A percentile compares a stretch with the other conserved stretches of the same genome.
phyloP scores from a whole-genome alignment of 2,329 filamentous ascomycete species.

The Annulohypoxylon truncatum region DNA sequence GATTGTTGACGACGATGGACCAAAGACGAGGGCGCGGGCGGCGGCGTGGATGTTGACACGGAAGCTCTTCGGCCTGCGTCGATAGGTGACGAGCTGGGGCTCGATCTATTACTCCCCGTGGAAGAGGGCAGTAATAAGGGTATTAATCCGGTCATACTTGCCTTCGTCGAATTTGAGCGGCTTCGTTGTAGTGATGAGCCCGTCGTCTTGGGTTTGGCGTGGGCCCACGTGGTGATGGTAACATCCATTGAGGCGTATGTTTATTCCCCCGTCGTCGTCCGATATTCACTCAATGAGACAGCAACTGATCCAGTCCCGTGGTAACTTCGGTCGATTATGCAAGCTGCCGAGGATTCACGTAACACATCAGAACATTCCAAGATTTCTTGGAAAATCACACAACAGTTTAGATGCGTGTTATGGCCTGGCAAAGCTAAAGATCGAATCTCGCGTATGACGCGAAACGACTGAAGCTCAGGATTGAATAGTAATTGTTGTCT shows the following conservation, averaged over 20 bases:
- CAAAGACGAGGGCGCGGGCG: constrained; percentile 13
- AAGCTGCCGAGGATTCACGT: constrained; percentile 31
- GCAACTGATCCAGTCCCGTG: constrained; percentile 25
- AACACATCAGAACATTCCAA: constrained; percentile 23
- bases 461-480: background rate
- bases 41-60: constrained; percentile 14
- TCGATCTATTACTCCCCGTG: constrained; percentile 24
- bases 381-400: constrained; percentile 30
- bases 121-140: constrained; percentile 44
- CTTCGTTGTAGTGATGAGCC: constrained; percentile 4
- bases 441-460: constrained; percentile 29
- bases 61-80: constrained; percentile 35
- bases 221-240: constrained; percentile 13
- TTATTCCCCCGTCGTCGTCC: constrained; percentile 16
- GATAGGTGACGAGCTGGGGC: constrained; percentile 13
- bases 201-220: constrained; percentile 5
- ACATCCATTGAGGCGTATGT: constrained; percentile 14
- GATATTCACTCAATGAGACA: constrained; percentile 32
- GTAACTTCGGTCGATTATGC: constrained; percentile 37
- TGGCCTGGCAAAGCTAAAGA: constrained; percentile 12
- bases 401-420: constrained; percentile 29
- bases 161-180: background rate
- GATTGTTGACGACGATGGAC: constrained; percentile 48
- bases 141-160: constrained; percentile 46
- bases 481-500: constrained; percentile 23